These are phyloP conservation scores for Psilocybe mexicana DNA, from an alignment of 1,284 basidiomycete genomes.

Conservation along the genomic window DNA sequence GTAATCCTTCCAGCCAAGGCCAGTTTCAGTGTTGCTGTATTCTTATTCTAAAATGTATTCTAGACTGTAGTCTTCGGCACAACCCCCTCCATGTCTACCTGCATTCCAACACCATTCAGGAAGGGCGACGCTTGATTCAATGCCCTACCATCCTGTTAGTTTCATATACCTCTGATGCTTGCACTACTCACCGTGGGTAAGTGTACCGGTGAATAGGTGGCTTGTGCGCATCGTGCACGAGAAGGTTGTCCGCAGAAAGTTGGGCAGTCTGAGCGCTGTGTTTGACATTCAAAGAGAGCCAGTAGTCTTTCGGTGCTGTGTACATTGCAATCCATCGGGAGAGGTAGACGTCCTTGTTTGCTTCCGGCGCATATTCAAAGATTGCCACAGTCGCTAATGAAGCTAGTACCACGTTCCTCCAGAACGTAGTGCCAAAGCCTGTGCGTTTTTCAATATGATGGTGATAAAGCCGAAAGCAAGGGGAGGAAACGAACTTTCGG, in stretches of 20 bases:
- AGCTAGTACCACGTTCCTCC: slow-evolving; percentile 57
- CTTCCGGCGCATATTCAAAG: slow-evolving; percentile 68
- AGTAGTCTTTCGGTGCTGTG: slow-evolving; percentile 47
- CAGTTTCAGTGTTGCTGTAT: too few species aligned
- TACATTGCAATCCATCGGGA: slow-evolving; percentile 64
- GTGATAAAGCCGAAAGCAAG: background rate
- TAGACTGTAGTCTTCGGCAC: slow-evolving; percentile 40
- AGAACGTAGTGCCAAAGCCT: slow-evolving; percentile 63
- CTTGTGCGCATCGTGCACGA: slow-evolving; percentile 51
- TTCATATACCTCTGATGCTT: background rate
- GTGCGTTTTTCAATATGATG: slow-evolving; percentile 7
- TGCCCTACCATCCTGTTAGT: slow-evolving; percentile 2
- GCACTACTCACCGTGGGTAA: slow-evolving; percentile 64
- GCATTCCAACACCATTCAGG: slow-evolving; percentile 49
- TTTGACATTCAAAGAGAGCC: slow-evolving; percentile 53
- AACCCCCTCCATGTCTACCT: slow-evolving; percentile 43
- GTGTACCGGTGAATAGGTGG: slow-evolving; percentile 60
- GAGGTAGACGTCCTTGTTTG: slow-evolving; percentile 57
- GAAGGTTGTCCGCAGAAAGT: slow-evolving; percentile 42
- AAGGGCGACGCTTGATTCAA: slow-evolving; percentile 47
- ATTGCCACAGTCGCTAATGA: slow-evolving; percentile 49
- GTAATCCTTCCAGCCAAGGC: slow-evolving; percentile 10
- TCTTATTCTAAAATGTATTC: slow-evolving; percentile 8
- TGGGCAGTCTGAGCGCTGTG: slow-evolving; percentile 54
- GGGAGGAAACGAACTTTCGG: slow-evolving; percentile 52